These are phyloP conservation scores for Colletotrichum melonis DNA, from an alignment of 2,329 filamentous ascomycete species.

Conservation along the genomic window DNA sequence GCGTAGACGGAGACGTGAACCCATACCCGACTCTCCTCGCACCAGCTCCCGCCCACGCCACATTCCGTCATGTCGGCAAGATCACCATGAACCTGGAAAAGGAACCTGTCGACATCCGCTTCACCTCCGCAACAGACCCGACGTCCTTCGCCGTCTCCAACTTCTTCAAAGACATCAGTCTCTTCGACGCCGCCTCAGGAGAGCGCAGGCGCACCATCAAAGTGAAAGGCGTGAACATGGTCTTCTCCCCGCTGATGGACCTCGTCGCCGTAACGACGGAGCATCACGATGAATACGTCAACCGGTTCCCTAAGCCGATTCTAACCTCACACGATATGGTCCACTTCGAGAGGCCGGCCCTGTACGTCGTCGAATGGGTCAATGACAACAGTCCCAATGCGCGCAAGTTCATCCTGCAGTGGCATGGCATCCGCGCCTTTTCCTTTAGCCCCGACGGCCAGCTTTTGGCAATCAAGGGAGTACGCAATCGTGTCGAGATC, in stretches of 20 bases:
- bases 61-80: slow-evolving; percentile 20
- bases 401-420: slow-evolving; percentile 11
- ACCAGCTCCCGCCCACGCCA: neutral
- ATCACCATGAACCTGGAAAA: slow-evolving; percentile 27
- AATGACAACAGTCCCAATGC: neutral
- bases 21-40: neutral
- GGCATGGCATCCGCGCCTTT: slow-evolving; percentile 27
- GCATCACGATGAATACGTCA: slow-evolving; percentile 1
- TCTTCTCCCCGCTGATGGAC: slow-evolving; percentile 15
- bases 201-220: neutral
- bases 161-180: slow-evolving; percentile 21
- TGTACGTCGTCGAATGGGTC: slow-evolving; percentile 14
- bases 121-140: slow-evolving; percentile 5
- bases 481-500: slow-evolving; percentile 28
- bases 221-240: slow-evolving; percentile 24
- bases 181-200: slow-evolving; percentile 20
- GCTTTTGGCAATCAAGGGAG: slow-evolving; percentile 17
- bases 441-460: slow-evolving; percentile 25
- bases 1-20: neutral
- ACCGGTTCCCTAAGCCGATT: neutral
- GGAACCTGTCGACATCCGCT: slow-evolving; percentile 24
- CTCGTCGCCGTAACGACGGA: slow-evolving; percentile 22
- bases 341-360: slow-evolving; percentile 16
- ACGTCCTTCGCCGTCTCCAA: slow-evolving; percentile 25
- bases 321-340: slow-evolving; percentile 21